Conservation (phyloP, 495 filamentous ascomycete species). For the Echria macrotheca region DNA sequence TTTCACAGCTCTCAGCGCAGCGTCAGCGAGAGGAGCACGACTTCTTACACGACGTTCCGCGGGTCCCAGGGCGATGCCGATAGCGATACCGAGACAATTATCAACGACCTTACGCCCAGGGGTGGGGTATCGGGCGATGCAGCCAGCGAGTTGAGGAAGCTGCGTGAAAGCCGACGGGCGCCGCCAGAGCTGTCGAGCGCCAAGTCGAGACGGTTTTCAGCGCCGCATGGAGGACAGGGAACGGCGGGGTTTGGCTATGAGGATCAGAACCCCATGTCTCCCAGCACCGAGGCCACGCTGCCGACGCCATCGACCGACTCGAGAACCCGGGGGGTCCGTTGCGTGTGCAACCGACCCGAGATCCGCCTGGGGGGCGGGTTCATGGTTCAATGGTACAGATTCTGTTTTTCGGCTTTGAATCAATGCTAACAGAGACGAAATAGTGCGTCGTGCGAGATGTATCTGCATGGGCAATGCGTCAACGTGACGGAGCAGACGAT, state of each 20-base stretch:
- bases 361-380: slow-evolving; percentile 52
- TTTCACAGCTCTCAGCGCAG: slow-evolving; percentile 51
- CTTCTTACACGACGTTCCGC: slow-evolving; percentile 30
- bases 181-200: slow-evolving; percentile 36
- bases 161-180: slow-evolving; percentile 62
- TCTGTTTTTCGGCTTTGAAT: neutral
- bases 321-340: slow-evolving; percentile 58
- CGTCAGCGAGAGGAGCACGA: slow-evolving; percentile 39
- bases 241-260: slow-evolving; percentile 16
- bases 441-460: slow-evolving; percentile 83
- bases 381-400: slow-evolving; percentile 76
- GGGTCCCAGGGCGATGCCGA: slow-evolving; percentile 34
- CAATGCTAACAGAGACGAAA: slow-evolving; percentile 2
- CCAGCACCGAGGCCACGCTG: slow-evolving; percentile 62
- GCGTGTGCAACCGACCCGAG: slow-evolving; percentile 58
- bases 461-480: slow-evolving; percentile 75
- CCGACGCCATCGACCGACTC: slow-evolving; percentile 60
- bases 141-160: slow-evolving; percentile 62
- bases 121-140: slow-evolving; percentile 36
- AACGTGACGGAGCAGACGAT: slow-evolving; percentile 60
- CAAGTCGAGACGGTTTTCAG: slow-evolving; percentile 21
- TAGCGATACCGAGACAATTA: slow-evolving; percentile 55
- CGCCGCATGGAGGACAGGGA: slow-evolving; percentile 7
- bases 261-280: slow-evolving; percentile 41
- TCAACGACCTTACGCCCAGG: slow-evolving; percentile 35